A percentile compares a stretch with the other conserved stretches of the same genome.
These are phyloP conservation scores for Dendryphion nanum DNA, from an alignment of 2,329 filamentous ascomycete genomes.

Conservation along the genomic window DNA sequence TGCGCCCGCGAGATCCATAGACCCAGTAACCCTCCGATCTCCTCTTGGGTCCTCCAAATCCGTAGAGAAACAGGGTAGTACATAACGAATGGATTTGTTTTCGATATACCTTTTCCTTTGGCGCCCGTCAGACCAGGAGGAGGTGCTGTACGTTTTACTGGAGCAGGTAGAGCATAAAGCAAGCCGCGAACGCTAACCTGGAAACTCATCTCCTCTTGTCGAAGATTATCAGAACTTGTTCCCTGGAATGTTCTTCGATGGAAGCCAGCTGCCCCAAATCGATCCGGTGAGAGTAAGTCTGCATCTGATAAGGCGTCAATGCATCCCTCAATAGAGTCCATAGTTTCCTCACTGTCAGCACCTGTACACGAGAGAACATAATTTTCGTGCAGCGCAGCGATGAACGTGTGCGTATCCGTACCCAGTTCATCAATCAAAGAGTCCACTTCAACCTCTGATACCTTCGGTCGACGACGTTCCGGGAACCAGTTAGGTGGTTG, in stretches of 20 bases:
- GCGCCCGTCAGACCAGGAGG: slow-evolving; percentile 36
- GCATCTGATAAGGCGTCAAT: slow-evolving; percentile 84
- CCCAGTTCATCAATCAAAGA: slow-evolving; percentile 88
- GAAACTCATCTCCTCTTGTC: slow-evolving; percentile 93
- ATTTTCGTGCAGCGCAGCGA: slow-evolving; percentile 90
- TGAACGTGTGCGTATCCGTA: slow-evolving; percentile 86
- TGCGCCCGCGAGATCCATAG: slow-evolving; percentile 63
- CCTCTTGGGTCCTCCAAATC: slow-evolving; percentile 79
- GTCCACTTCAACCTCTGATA: slow-evolving; percentile 54
- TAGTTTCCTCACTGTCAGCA: slow-evolving; percentile 58
- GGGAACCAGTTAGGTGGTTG: slow-evolving; percentile 50
- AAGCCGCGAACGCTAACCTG: slow-evolving; percentile 86
- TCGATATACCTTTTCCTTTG: slow-evolving; percentile 28
- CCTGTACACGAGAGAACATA: slow-evolving; percentile 80
- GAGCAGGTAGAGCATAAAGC: slow-evolving; percentile 78
- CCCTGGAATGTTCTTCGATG: slow-evolving; percentile 49
- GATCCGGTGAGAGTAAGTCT: slow-evolving; percentile 77
- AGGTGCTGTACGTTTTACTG: slow-evolving; percentile 65
- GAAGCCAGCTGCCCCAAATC: slow-evolving; percentile 62
- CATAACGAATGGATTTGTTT: slow-evolving; percentile 76
- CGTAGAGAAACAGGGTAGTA: slow-evolving; percentile 85
- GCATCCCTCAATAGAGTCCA: slow-evolving; percentile 80
- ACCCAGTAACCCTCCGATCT: slow-evolving; percentile 72
- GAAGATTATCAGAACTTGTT: slow-evolving; percentile 66
- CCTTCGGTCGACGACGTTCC: slow-evolving; percentile 43